Conservation (phyloP, 257 asterid genomes). For the Oldenlandia corymbosa region DNA sequence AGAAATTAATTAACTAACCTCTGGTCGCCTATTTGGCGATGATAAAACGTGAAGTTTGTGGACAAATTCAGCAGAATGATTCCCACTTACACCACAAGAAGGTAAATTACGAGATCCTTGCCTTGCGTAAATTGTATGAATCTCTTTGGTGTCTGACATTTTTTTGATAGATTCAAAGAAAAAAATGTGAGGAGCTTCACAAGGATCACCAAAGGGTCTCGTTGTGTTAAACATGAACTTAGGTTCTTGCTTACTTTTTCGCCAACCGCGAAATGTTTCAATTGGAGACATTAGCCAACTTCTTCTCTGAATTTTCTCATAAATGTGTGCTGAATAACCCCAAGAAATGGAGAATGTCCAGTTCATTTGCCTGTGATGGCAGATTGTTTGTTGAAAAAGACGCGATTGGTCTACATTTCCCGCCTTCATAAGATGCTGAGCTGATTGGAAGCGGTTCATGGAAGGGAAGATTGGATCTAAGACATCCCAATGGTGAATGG, state of each 20-base stretch:
- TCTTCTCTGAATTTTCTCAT: conserved; percentile 28
- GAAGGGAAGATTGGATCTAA: conserved; percentile 35
- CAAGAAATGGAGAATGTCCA: conserved; percentile 64
- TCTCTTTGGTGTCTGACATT: background rate
- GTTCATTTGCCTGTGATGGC: conserved; percentile 30
- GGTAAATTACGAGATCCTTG: background rate
- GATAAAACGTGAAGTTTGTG: background rate
- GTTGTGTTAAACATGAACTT: background rate
- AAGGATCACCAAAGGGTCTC: background rate
- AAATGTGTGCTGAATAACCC: conserved; percentile 40
- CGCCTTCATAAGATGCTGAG: conserved; percentile 31
- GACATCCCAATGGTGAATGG: conserved; percentile 61
- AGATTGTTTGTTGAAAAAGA: conserved; percentile 40
- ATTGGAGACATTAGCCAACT: conserved; percentile 40
- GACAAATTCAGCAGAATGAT: conserved; percentile 5
- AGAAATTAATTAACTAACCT: too few relatives aligned
- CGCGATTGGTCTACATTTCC: conserved; percentile 36
- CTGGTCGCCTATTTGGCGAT: background rate
- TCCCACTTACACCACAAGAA: background rate
- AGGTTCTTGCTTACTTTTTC: background rate
- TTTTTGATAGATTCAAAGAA: background rate
- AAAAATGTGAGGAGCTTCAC: conserved; percentile 5
- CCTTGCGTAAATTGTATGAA: background rate
- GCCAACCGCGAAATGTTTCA: conserved; percentile 32
- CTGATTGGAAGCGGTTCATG: conserved; percentile 23